Base-by-base conservation (phyloP, 2,329 filamentous ascomycete species). In the Orbilia javanica region DNA sequence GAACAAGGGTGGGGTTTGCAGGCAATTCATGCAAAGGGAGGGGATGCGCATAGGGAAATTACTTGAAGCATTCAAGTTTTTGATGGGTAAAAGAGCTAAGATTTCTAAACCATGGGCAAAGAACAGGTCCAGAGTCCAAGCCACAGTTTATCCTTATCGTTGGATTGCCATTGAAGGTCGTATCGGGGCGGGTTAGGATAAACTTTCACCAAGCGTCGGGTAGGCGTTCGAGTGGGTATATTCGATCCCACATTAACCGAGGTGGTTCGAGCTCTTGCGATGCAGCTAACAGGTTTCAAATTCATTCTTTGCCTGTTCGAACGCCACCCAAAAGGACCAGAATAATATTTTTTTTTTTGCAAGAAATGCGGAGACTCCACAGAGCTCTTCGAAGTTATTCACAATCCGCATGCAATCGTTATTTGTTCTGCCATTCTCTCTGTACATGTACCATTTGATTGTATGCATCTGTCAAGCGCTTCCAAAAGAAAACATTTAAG, bases 311-410 rank as follows among this genome's bases (percentile, higher is more conserved):
- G 13, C 31, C 46, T 62, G 53, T 71, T 63, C 46, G 53, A 25
- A 46, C 67, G 42, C 44, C 67, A 39, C 67, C 52, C 22, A 46
- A n/a, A 60, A 22, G 55, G 57, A 39, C 36, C 44, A 66, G 52
- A 71, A 25, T 42, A 22, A n/a, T n/a, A n/a, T n/a, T n/a, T n/a
- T n/a, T n/a, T n/a, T 57, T 44, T 57, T 57, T 50, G 11, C 18
- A 57, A 69, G 7, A 42, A 77, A 77, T 77, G 72, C 72, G 72
- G 72, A 77, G 72, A 77, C 72, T 77, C 65, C 72, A 77, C 72
- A 77, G 72, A 77, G 72, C 72, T 77, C 72, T 77, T 46, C 36
- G 42, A 48, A 25, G 27, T 70, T 46, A 69, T 66, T 77, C 65
- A 36, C 57, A 70, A 55, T 66, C 39, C 52, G 64, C 64, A 67